Evolutionary conservation across 2,329 filamentous ascomycete species (phyloP).

Genomic region (Xylaria sp.): DNA sequence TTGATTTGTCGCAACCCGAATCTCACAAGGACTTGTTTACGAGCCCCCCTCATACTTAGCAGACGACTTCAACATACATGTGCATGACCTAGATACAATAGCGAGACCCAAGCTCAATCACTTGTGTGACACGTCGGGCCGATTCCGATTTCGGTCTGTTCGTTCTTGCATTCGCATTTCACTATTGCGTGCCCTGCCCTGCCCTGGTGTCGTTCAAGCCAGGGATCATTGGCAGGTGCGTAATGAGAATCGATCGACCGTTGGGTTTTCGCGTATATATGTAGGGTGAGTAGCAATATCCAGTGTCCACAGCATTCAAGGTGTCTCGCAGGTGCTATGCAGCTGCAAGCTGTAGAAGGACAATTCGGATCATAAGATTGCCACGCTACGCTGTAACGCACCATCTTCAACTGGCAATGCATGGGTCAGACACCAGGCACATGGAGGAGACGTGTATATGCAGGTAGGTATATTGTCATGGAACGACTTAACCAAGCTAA

Average conservation of each 20-base stretch:
- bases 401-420: background rate
- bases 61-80: background rate
- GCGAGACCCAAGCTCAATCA: background rate
- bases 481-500: background rate
- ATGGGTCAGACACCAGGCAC: background rate
- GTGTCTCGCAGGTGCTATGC: conserved; percentile 4
- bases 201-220: background rate
- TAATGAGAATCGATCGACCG: background rate
- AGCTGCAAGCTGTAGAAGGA: conserved; percentile 12
- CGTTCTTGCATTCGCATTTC: background rate
- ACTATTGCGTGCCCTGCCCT: background rate
- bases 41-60: no score
- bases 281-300: conserved; percentile 5
- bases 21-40: no score
- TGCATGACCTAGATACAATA: background rate
- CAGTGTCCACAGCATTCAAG: background rate
- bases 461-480: background rate
- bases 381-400: conserved; percentile 10
- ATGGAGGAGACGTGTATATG: background rate
- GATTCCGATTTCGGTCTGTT: conserved; percentile 5
- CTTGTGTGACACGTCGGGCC: conserved; percentile 7
- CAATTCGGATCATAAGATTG: conserved; percentile 4
- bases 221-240: background rate
- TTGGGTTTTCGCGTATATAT: conserved; percentile 11
- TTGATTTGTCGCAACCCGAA: no score